phyloP scores from a whole-genome alignment of 139 green algal species.

The Ulvella scutata region DNA sequence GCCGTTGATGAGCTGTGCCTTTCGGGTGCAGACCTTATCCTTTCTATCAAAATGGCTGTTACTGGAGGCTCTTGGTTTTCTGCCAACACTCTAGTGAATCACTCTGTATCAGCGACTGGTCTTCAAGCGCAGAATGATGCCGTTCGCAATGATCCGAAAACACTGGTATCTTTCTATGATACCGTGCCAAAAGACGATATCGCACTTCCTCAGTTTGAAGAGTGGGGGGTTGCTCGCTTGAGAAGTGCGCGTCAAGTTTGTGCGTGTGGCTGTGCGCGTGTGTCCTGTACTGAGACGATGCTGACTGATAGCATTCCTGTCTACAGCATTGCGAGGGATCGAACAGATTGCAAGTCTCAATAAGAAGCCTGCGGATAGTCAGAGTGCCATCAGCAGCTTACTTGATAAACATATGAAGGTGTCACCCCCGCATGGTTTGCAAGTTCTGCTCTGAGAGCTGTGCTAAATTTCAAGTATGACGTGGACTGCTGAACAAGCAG shows the following conservation, averaged over 20 bases:
- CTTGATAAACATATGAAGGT: conserved; percentile 3
- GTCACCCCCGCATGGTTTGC: no score
- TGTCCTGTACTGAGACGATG: no score
- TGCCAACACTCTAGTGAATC: neutral
- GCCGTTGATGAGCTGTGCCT: no score
- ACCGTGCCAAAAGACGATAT: neutral
- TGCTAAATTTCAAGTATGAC: no score
- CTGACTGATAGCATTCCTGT: neutral
- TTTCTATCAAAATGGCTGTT: no score
- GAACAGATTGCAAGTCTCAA: neutral
- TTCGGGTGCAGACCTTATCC: no score
- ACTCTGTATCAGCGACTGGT: neutral
- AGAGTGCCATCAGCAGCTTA: neutral
- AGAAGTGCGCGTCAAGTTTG: neutral
- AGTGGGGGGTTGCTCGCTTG: neutral
- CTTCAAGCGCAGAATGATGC: neutral
- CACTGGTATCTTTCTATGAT: neutral
- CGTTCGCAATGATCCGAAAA: neutral
- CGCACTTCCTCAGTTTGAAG: neutral
- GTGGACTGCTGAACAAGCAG: no score
- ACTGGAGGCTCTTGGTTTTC: neutral
- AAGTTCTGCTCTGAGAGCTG: no score
- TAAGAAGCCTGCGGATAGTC: neutral
- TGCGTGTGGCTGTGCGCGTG: no score
- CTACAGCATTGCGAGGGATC: neutral